Base-by-base conservation (phyloP, 2,329 filamentous ascomycete genomes). In the Fusarium guadeloupense region DNA sequence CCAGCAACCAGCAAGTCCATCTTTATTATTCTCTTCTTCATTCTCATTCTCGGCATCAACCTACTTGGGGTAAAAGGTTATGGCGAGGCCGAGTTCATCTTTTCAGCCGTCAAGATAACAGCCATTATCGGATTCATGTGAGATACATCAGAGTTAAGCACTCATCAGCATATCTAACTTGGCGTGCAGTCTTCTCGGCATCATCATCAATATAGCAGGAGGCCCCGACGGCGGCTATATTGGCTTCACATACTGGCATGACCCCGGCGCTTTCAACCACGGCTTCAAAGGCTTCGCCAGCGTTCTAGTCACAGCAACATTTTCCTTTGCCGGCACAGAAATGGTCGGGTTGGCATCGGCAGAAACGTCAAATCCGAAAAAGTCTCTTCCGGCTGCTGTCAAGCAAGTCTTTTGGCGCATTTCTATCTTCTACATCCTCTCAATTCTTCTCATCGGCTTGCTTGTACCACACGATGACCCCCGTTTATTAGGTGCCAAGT, bases 361-460 rank as follows among this genome's bases (percentile, higher is more conserved):
- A 19, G 90, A 93, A 72, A 90, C 89, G 0, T 85, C 83, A 13
- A 91, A 92, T 69, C 90, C 90, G 2, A 84, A 89, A 51, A 91
- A 94, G 72, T 90, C 89, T 2, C 82, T 97, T 1, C 93, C 93
- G 0, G 92, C 87, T 1, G 93, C 93, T 9, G 88, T 95, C 68
- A 96, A 96, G 76, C 93, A 96, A 73, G 92, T 97, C 17, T 96
- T 97, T 75, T 97, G 93, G 93, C 88, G 93, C 65, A 96, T 97
- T 70, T 86, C 87, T 4, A 81, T 96, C 40, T 97, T 97, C 78
- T 97, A 97, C 78, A 83, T 97, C 44, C 86, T 95, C 20, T 90
- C 91, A 0, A 83, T 97, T 4, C 85, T 87, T 9, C 79, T 97
- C 3, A 87, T 97, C 52, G 92, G 93, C 16, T 81, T 96, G 1